Evolutionary conservation across 139 green algal genomes (phyloP).

Genomic region (Bryopsis sp.): DNA sequence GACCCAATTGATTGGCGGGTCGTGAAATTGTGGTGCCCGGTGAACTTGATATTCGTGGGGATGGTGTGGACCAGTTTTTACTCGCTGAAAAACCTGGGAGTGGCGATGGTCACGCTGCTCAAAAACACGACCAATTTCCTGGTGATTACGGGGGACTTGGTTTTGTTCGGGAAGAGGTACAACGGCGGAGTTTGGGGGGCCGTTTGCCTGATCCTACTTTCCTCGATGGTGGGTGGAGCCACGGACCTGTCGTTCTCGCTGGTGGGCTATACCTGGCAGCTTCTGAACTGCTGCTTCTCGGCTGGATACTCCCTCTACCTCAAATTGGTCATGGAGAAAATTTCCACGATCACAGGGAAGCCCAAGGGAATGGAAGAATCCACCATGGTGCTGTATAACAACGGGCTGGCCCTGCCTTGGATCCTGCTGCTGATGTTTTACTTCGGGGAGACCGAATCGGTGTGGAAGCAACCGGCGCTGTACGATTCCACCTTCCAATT

Average conservation of each 20-base stretch:
- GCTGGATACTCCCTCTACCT: conserved; percentile 6
- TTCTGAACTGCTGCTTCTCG: conserved; percentile 14
- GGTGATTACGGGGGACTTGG: conserved; percentile 68
- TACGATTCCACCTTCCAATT: conserved; percentile 26
- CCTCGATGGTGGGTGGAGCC: conserved; percentile 53
- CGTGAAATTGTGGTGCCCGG: conserved; percentile 67
- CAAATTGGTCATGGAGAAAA: background rate
- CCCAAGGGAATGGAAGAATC: conserved; percentile 43
- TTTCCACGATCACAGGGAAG: background rate
- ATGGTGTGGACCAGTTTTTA: conserved; percentile 81
- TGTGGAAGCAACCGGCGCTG: conserved; percentile 42
- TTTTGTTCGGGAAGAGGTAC: conserved; percentile 62
- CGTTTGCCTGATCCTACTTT: conserved; percentile 71
- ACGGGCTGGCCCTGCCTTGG: conserved; percentile 77
- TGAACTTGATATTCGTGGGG: conserved; percentile 90
- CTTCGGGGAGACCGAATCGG: conserved; percentile 38
- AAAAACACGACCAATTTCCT: conserved; percentile 93
- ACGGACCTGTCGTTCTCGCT: conserved; percentile 78
- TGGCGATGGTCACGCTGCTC: conserved; percentile 72
- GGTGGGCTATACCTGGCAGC: conserved; percentile 76
- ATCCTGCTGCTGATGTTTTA: conserved; percentile 54
- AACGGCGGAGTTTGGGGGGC: conserved; percentile 51
- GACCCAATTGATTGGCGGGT: conserved; percentile 49
- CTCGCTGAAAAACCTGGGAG: conserved; percentile 58
- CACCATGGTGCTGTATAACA: conserved; percentile 85